Percentiles rank a stretch among this genome's conserved stretches.
These are phyloP conservation scores for Populus davidiana DNA, from an alignment of 345 rosid species.

Conservation along the genomic window DNA sequence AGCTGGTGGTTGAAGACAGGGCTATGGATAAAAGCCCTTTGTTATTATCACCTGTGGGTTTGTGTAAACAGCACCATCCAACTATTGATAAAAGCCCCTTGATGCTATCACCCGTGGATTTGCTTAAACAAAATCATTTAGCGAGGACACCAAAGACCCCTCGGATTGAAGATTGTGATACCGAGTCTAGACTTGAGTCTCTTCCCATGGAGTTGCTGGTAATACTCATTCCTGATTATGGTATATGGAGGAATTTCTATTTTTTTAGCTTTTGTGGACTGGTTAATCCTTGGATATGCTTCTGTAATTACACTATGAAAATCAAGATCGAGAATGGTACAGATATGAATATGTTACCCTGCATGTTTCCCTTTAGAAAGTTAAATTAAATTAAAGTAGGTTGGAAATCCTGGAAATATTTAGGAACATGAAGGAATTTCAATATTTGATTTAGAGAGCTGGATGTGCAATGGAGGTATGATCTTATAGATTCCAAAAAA, in stretches of 20 bases:
- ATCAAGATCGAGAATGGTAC: too few relatives aligned
- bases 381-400: too few relatives aligned
- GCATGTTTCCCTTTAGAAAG: too few relatives aligned
- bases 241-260: neutral
- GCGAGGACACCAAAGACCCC: conserved; percentile 82
- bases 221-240: conserved; percentile 7
- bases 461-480: neutral
- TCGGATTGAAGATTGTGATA: conserved; percentile 40
- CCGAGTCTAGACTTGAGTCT: conserved; percentile 73
- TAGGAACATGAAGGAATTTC: too few relatives aligned
- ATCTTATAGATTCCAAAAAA: neutral
- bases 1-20: conserved; percentile 20
- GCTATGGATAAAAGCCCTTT: conserved; percentile 51
- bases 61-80: conserved; percentile 38
- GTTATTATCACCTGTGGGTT: conserved; percentile 55
- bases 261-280: neutral
- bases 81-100: conserved; percentile 50
- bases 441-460: neutral
- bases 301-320: too few relatives aligned
- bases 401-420: too few relatives aligned
- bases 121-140: conserved; percentile 39
- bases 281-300: too few relatives aligned
- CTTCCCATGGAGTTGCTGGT: conserved; percentile 93
- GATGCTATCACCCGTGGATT: conserved; percentile 55
- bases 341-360: too few relatives aligned